Base-by-base conservation (phyloP, 306 rosid species). In the Vigna radiata region DNA sequence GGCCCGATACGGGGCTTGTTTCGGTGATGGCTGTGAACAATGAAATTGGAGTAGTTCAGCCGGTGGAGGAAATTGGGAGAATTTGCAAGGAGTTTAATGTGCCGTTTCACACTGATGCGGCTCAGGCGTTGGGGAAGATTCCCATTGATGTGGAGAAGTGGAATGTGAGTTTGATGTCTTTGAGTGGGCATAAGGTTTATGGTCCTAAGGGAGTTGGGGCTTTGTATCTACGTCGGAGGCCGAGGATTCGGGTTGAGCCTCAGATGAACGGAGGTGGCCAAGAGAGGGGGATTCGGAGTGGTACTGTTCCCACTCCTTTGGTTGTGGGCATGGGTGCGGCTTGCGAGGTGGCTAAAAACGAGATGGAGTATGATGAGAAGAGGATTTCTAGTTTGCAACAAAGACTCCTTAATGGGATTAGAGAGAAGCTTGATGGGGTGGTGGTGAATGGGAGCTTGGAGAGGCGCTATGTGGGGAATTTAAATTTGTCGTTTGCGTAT, bases 221-320 rank as follows among this genome's bases (percentile, higher is more conserved):
- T 8, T 77, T 92, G 91, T 94, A 94, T 66, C 71, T 90, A 75
- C 70, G 97, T 83, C 77, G 97, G 82, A 76, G 97, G 53, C 97
- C 98, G 0, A 92, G 97, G 90, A 91, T 91, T 83, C 90, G 97
- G 7, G 97, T 94, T 14, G 98, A 92, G 89, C 91, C 97, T n/a
- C 98, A 94, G 62, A 94, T 94, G 98, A 94, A 89, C 58, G 98
- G 97, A 1, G 98, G 98, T 49, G 97, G 98, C 0, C 98, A 91
- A 79, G 98, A 92, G 89, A 88, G 98, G 64, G 98, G 96, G 36
- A 89, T 94, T 62, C 77, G 97, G 55, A 94, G 98, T 44, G 97
- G 98, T 49, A 95, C 97, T 0, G 90, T 95, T 64, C 96, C 98
- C 16, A 87, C 96, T 5, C 97, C 98, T 4, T 72, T 92, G 83